Evolutionary conservation across 1,284 basidiomycete genomes (phyloP), one percentile per base, ranked within the genome.

Genomic region (Marasmius fiardii): DNA sequence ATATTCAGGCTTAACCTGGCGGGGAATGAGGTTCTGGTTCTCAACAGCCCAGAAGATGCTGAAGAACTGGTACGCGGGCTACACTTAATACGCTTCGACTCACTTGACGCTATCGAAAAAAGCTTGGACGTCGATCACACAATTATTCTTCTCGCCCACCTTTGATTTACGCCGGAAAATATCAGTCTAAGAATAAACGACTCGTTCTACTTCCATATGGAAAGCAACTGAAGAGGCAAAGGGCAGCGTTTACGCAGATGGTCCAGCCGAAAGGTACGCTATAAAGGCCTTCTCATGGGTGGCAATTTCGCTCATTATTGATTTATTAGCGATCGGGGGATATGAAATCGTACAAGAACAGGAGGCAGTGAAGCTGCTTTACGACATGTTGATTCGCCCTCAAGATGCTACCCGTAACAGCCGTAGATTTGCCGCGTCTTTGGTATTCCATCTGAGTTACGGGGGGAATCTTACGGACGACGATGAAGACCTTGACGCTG

Each of bases 381-480:
- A 18, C 49, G 49, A 51, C 18, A 51, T 51, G n/a, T 21, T 51
- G 12, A 16, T n/a, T 31, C 33, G 24, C 12, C 49, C 49, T n/a
- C 49, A 20, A 18, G 23, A 31, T 16, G n/a, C 24, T 21, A 34
- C n/a, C n/a, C 49, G 23, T 51, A 11, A 51, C 33, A 12, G 24
- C 20, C 49, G 33, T 26, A 57, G 66, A 2, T 69, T 64, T 45
- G 39, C 65, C 0, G 65, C 66, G 1, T 63, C 65, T 1, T 56
- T 67, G 2, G 59, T 67, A 4, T 67, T 67, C 51, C 57, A 57
- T 6, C 52, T 68, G 16, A 64, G 55, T 26, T 68, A 67, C 34
- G 67, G 67, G 3, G 52, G 54, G 31, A 52, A 60, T 0, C 54
- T 68, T 5, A 55, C 21, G 7, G 63, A 66, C 14, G 63, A 65